Evolutionary conservation across 2,329 filamentous ascomycete genomes (phyloP).

Genomic region (Didymosphaeria variabile): DNA sequence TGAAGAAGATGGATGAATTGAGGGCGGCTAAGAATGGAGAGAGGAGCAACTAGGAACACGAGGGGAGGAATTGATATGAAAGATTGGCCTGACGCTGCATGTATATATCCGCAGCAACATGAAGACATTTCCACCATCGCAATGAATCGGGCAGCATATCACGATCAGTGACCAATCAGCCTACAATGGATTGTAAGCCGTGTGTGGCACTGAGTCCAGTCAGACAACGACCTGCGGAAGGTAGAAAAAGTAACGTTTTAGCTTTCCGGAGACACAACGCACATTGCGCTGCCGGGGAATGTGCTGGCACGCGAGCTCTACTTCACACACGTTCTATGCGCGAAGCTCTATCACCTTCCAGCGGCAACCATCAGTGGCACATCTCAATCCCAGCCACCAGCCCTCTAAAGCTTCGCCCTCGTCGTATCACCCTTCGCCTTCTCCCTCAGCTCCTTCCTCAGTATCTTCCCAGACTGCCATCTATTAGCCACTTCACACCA

Average conservation of each 20-base stretch:
- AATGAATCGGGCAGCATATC: background rate
- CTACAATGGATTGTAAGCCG: no score
- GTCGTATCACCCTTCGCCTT: constrained; percentile 53
- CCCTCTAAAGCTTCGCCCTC: constrained; percentile 40
- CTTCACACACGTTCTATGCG: no score
- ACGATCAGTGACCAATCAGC: no score
- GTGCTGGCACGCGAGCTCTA: no score
- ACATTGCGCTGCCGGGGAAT: no score
- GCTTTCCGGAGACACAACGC: no score
- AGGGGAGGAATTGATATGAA: constrained; percentile 1
- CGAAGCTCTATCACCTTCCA: no score
- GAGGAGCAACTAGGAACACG: constrained; percentile 76
- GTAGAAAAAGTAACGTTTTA: no score
- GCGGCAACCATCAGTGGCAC: no score
- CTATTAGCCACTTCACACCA: constrained; percentile 23
- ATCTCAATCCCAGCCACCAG: no score
- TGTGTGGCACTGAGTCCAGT: no score
- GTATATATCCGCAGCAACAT: constrained; percentile 44
- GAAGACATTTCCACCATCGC: background rate
- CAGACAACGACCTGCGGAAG: no score
- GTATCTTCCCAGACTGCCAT: constrained; percentile 70
- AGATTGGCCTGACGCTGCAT: constrained; percentile 31
- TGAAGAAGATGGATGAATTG: constrained; percentile 98
- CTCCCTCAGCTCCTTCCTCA: constrained; percentile 68
- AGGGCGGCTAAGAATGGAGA: constrained; percentile 83